Base-by-base conservation (phyloP, 192 early-diverging fungal genomes). In the Entomortierella lignicola region DNA sequence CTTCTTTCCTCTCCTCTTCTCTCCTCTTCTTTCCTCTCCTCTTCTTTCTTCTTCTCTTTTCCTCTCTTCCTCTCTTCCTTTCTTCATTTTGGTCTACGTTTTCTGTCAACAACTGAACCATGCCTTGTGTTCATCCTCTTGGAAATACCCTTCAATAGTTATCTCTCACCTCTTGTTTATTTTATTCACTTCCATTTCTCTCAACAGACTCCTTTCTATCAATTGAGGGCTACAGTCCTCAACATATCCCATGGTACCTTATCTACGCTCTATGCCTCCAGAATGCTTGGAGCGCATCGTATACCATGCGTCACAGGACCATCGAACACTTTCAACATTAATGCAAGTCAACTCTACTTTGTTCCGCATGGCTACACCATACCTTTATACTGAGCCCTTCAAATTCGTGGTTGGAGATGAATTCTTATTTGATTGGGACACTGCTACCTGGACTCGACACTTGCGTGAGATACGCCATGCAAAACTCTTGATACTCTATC, bases 211-310 rank as follows among this genome's bases (percentile, higher is more conserved):
- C 32, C 26, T 26, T 47, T 47, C 15, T 42, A 42, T 13, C n/a
- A 10, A 37, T 37, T 37, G 34, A 37, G 34, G 34, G 34, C 47
- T 23, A 50, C 47, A 50, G 52, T 54, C 57, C 11, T 29, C 29
- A 10, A 8, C 41, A 34, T 21, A 29, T 31, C 30, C 20, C 42
- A 47, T 55, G 8, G 5, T 29, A 23, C n/a, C 52, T 31, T 20
- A 4, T 30, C 37, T 41, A n/a, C 58, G 56, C 1, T 60, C 48
- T 8, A 42, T 72, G 51, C 70, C 70, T 10, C 53, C 60, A 39
- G 70, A 72, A 44, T 72, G 70, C 43, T 61, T 72, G 29, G 70
- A 72, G 26, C 55, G 60, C 34, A 63, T 72, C 43, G 70, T 72
- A 39, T 48, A 26, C 17, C 53, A 72, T 15, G 70, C 70, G 8